These are phyloP conservation scores for Oidiodendron maius DNA, from an alignment of 495 filamentous ascomycete species.

Conservation along the genomic window DNA sequence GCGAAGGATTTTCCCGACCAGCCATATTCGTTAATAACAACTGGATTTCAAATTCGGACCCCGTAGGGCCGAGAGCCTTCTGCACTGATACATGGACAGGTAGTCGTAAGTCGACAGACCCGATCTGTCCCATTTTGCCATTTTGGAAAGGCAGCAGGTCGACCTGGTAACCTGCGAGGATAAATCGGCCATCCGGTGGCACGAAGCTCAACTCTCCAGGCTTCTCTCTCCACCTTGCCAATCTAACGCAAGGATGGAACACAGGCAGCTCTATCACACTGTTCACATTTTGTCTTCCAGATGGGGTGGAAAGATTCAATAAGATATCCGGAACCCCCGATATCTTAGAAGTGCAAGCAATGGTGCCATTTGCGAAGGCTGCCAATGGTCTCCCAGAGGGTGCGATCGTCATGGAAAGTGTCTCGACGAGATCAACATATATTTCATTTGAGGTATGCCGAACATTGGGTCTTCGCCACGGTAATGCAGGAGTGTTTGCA, in stretches of 20 bases:
- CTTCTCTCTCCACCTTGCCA: constrained; percentile 77
- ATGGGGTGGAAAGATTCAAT: constrained; percentile 70
- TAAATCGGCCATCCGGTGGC: constrained; percentile 92
- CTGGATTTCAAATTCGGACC: constrained; percentile 85
- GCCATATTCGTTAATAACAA: constrained; percentile 63
- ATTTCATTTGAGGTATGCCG: constrained; percentile 95
- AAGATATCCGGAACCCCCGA: constrained; percentile 89
- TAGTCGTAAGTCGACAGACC: constrained; percentile 60
- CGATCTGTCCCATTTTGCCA: constrained; percentile 21
- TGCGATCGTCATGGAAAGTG: constrained; percentile 76
- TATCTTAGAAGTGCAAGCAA: constrained; percentile 91
- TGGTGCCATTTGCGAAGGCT: constrained; percentile 84
- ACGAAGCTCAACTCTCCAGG: constrained; percentile 92
- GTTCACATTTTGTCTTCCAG: constrained; percentile 66
- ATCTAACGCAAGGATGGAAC: constrained; percentile 91
- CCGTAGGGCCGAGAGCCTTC: constrained; percentile 65
- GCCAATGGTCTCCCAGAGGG: constrained; percentile 83
- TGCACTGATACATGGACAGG: constrained; percentile 78
- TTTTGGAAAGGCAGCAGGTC: constrained; percentile 68
- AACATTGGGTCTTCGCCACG: constrained; percentile 89
- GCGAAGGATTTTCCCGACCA: constrained; percentile 33
- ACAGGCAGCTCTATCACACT: constrained; percentile 80
- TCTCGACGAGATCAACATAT: constrained; percentile 94
- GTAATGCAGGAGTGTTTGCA: constrained; percentile 44
- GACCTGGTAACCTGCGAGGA: constrained; percentile 90